Conservation (phyloP, 306 rosid species). For the Quercus dentata region DNA sequence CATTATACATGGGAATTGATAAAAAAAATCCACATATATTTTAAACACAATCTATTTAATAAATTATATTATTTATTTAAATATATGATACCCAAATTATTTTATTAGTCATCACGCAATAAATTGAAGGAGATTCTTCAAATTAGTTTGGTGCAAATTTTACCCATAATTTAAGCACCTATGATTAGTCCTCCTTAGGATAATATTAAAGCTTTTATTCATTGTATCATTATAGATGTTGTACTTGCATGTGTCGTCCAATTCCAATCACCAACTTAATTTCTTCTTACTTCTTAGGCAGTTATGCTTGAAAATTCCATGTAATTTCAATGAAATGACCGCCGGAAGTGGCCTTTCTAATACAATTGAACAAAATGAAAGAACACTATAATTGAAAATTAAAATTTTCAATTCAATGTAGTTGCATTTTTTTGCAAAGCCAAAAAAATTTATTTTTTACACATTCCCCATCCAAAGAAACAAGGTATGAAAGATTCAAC, state of each 20-base stretch:
- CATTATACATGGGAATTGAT: too few relatives aligned
- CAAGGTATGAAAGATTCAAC: constrained; percentile 19
- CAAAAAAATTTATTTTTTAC: constrained; percentile 63
- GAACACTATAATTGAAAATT: constrained; percentile 16
- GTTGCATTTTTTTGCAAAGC: constrained; percentile 34
- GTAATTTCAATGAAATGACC: neutral
- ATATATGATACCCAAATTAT: too few relatives aligned
- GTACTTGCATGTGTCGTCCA: too few relatives aligned
- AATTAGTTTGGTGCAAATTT: too few relatives aligned
- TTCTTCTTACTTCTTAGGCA: neutral
- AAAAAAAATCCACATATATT: too few relatives aligned
- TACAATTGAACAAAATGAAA: neutral
- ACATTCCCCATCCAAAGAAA: constrained; percentile 21
- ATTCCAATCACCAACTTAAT: neutral
- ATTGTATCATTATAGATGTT: neutral
- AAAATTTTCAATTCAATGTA: constrained; percentile 28
- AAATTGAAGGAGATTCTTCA: too few relatives aligned
- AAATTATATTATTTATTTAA: too few relatives aligned
- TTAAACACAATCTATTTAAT: too few relatives aligned
- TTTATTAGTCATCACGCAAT: too few relatives aligned
- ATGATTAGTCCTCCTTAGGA: neutral
- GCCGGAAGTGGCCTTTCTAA: too few relatives aligned
- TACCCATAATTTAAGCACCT: too few relatives aligned
- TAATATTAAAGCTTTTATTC: neutral
- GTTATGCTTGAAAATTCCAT: neutral